A percentile compares a stretch with the other conserved stretches of the same genome.
phyloP scores from a whole-genome alignment of 164 flowering plant species.

The Brasenia schreberi region DNA sequence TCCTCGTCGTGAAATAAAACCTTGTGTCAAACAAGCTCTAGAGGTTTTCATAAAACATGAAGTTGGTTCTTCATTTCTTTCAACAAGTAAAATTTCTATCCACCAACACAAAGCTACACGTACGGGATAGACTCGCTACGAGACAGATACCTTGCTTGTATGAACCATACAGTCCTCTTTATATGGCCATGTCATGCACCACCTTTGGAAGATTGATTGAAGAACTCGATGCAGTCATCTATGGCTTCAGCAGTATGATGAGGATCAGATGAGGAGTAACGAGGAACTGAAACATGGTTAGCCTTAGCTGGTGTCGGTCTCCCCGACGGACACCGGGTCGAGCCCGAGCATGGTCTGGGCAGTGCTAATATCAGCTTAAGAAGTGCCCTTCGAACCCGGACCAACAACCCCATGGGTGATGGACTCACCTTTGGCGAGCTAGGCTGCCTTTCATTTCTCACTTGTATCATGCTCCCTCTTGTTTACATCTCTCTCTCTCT shows the following conservation, averaged over 20 bases:
- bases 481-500: slow-evolving; percentile 4
- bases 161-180: not conserved
- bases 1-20: no score
- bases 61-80: no score
- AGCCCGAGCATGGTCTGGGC: slow-evolving; percentile 13
- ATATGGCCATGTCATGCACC: not conserved
- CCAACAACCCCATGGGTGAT: slow-evolving; percentile 54
- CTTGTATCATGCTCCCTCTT: not conserved
- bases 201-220: slow-evolving; percentile 25
- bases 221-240: slow-evolving; percentile 48
- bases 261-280: slow-evolving; percentile 23
- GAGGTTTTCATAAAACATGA: no score
- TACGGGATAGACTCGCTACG: no score
- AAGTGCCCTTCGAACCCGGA: slow-evolving; percentile 48
- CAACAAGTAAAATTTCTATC: no score
- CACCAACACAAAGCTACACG: no score
- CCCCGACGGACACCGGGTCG: slow-evolving; percentile 14
- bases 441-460: no score
- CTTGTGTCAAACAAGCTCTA: no score
- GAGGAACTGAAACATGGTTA: slow-evolving; percentile 20
- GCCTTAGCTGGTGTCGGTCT: slow-evolving; percentile 57
- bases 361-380: slow-evolving; percentile 43
- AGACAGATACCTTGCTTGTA: no score
- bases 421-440: slow-evolving; percentile 10
- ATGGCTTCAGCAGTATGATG: slow-evolving; percentile 34